Percentiles rank a stretch among this genome's conserved stretches.
Evolutionary conservation across 441 rosid genomes (phyloP).

Genomic region (Arabidopsis hybrid): DNA sequence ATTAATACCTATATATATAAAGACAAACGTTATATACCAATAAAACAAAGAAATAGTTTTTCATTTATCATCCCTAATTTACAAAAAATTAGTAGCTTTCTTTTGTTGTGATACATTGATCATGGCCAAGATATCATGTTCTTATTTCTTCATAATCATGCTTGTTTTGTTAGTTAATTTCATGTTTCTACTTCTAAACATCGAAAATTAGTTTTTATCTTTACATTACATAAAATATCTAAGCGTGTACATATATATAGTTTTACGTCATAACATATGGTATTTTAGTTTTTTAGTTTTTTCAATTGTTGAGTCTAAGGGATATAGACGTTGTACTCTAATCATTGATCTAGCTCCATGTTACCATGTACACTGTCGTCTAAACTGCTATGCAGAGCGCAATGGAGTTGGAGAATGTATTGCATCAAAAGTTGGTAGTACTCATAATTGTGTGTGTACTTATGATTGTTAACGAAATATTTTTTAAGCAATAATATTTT

Average conservation of each 20-base stretch:
- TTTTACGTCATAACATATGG: background rate
- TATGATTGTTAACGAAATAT: constrained; percentile 16
- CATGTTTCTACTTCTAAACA: background rate
- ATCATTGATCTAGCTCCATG: background rate
- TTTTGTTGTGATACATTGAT: constrained; percentile 5
- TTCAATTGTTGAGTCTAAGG: constrained; percentile 16
- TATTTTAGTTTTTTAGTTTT: background rate
- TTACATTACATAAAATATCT: background rate
- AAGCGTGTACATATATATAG: background rate
- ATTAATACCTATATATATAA: background rate
- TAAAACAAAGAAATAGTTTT: background rate
- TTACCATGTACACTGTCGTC: background rate
- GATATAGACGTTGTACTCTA: background rate
- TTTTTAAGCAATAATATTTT: no score
- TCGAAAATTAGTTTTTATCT: background rate
- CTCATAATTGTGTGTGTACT: constrained; percentile 18
- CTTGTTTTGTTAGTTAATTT: constrained; percentile 36
- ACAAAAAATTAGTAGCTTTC: background rate
- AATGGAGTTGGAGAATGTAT: constrained; percentile 32
- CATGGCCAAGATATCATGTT: constrained; percentile 32
- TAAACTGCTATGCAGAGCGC: background rate
- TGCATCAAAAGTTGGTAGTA: background rate
- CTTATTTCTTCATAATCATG: constrained; percentile 27
- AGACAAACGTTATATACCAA: background rate
- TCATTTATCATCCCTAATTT: background rate